phyloP scores from a whole-genome alignment of 257 asterid species.

The Forsythia viridissima region DNA sequence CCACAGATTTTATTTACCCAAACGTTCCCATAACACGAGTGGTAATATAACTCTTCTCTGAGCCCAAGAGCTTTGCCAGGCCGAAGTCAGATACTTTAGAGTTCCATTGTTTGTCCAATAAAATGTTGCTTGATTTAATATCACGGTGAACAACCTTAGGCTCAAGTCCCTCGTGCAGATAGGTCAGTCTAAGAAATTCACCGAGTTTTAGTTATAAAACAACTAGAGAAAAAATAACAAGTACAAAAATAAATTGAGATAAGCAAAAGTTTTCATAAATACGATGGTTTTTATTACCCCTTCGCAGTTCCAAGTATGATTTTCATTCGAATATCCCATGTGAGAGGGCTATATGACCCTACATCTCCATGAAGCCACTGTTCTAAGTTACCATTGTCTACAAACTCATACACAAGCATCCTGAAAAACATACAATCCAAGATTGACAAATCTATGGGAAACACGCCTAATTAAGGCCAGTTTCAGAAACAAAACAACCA shows the following conservation, averaged over 20 bases:
- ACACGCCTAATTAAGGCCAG: neutral
- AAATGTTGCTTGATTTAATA: slow-evolving; percentile 85
- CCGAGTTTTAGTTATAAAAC: slow-evolving; percentile 13
- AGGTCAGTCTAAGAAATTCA: slow-evolving; percentile 57
- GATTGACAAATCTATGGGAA: neutral
- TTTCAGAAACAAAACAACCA: neutral
- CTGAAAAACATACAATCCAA: slow-evolving; percentile 28
- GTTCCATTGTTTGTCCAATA: slow-evolving; percentile 74
- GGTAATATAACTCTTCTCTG: slow-evolving; percentile 77
- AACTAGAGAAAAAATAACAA: neutral
- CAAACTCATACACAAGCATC: slow-evolving; percentile 90
- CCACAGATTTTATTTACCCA: slow-evolving; percentile 53
- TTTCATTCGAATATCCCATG: slow-evolving; percentile 92
- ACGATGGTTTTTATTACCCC: slow-evolving; percentile 49
- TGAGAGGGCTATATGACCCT: slow-evolving; percentile 78
- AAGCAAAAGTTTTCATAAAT: too few relatives aligned
- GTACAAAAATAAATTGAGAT: neutral
- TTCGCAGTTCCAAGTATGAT: slow-evolving; percentile 88
- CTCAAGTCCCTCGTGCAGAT: slow-evolving; percentile 90
- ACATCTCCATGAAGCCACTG: slow-evolving; percentile 98
- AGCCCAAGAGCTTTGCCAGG: slow-evolving; percentile 81
- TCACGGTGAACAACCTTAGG: slow-evolving; percentile 97
- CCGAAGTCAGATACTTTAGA: slow-evolving; percentile 90
- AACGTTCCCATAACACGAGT: slow-evolving; percentile 97
- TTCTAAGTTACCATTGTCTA: slow-evolving; percentile 84